Conservation (phyloP, 257 asterid genomes). For the Misopates orontium region DNA sequence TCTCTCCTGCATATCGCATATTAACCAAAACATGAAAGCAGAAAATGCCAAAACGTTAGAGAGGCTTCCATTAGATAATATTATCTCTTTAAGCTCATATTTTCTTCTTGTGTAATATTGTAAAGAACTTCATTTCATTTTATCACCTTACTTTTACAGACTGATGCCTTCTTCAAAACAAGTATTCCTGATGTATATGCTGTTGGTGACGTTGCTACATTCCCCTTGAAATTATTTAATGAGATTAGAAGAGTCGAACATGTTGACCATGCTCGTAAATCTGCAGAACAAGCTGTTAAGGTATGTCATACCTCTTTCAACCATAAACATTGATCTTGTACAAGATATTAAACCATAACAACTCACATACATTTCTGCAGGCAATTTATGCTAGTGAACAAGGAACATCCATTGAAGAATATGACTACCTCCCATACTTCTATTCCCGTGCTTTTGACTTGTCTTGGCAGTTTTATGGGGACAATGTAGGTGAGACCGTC, state of each 20-base stretch:
- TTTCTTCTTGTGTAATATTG: no score
- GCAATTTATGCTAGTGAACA: slow-evolving; percentile 71
- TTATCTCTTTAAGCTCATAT: no score
- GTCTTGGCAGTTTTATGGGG: slow-evolving; percentile 95
- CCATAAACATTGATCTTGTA: no score
- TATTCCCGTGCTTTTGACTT: slow-evolving; percentile 84
- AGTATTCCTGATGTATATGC: slow-evolving; percentile 80
- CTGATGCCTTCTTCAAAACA: slow-evolving; percentile 82
- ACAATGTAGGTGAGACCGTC: slow-evolving; percentile 73
- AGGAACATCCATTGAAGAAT: slow-evolving; percentile 63
- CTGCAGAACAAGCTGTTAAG: slow-evolving; percentile 98
- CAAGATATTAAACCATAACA: slow-evolving; percentile 12
- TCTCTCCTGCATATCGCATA: no score
- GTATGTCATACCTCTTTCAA: slow-evolving; percentile 32
- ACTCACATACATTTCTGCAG: slow-evolving; percentile 40
- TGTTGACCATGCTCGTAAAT: slow-evolving; percentile 92
- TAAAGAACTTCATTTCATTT: no score
- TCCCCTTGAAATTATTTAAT: slow-evolving; percentile 81
- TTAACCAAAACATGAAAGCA: no score
- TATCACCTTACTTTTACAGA: slow-evolving; percentile 51
- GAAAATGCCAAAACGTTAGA: no score
- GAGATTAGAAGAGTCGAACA: slow-evolving; percentile 92
- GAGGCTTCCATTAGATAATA: no score
- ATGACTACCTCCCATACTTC: slow-evolving; percentile 88
- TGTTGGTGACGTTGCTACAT: slow-evolving; percentile 95